Base-by-base conservation (phyloP, 2,329 filamentous ascomycete species). In the Aspergillus melleus region DNA sequence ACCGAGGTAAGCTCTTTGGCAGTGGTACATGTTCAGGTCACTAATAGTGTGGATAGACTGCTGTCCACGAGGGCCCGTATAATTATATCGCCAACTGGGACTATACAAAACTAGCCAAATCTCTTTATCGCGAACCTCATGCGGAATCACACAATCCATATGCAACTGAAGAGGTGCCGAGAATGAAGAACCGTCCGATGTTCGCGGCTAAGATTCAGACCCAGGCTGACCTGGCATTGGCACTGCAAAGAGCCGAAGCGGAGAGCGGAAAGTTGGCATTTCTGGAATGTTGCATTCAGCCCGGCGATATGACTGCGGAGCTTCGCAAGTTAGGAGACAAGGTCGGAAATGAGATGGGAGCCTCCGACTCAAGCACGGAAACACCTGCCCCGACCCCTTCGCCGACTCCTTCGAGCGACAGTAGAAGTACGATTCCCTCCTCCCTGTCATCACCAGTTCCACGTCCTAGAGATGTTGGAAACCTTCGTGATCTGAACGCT, bases 1-100 rank as follows among this genome's bases (percentile, higher is more conserved):
- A 92, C 94, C 71, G 91, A 96, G 78, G 58, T 56, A 29, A 42
- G 57, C 16, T 51, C 4, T 30, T 11, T 4, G 10, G 2, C 4
- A 26, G 1, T 47, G n/a, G 0, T 14, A 12, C 0, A 14, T 12
- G 2, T 8, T 29, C 26, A 1, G 2, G 2, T 10, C 3, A 10
- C 54, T 29, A n/a, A 55, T 20, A 4, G 5, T 24, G 10, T 5
- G 6, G 10, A 14, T 39, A 60, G 60, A 54, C 54, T 6, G 54
- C 54, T 4, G 39, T 62, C 8, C 57, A 60, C 4, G 57, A 62
- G 2, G 57, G 60, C 1, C 57, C 60, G 11, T 60, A 62, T 26
- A 60, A 62, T 12, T 62, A 60, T 29, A 54, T 60, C 14, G 39
- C 53, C 1, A 62, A 62, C 39, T 62, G 60, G 60, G 49, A 62